phyloP scores from a whole-genome alignment of 2,329 filamentous ascomycete species.

The Ophiosphaerella korrae region DNA sequence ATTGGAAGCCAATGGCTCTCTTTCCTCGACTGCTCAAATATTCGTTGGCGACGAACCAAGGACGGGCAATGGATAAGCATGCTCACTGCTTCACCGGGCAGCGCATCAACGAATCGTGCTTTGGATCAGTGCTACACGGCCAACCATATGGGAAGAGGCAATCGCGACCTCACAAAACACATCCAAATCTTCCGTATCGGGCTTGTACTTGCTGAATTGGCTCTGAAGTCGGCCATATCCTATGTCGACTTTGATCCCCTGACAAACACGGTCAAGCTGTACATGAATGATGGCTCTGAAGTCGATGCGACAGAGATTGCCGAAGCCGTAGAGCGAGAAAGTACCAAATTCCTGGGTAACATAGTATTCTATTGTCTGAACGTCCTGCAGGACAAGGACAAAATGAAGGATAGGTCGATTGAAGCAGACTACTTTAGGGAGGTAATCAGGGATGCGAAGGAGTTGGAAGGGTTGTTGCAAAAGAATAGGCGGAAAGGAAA shows the following conservation, averaged over 20 bases:
- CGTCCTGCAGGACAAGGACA: conserved; percentile 21
- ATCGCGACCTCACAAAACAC: conserved; percentile 23
- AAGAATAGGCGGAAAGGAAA: conserved; percentile 12
- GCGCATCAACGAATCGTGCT: conserved; percentile 13
- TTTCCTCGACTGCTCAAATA: conserved; percentile 26
- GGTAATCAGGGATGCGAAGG: conserved; percentile 25
- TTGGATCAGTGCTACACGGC: conserved; percentile 17
- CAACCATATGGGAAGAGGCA: conserved; percentile 8
- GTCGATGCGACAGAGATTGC: conserved; percentile 26
- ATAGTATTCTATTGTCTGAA: conserved; percentile 31
- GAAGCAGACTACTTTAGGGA: conserved; percentile 25
- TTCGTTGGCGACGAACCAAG: conserved; percentile 29
- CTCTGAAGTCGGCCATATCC: conserved; percentile 22
- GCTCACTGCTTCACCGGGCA: conserved; percentile 24
- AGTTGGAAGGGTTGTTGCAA: conserved; percentile 21
- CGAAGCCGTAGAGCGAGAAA: conserved; percentile 26
- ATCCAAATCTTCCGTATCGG: conserved; percentile 36
- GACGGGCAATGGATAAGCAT: conserved; percentile 29
- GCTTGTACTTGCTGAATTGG: conserved; percentile 30
- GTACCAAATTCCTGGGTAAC: conserved; percentile 26
- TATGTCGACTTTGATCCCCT: conserved; percentile 19
- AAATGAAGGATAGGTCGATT: conserved; percentile 22
- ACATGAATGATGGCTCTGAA: conserved; percentile 16
- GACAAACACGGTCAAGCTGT: conserved; percentile 17
- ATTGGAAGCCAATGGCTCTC: conserved; percentile 33